These are phyloP conservation scores for Ustilago trichophora DNA, from an alignment of 1,284 basidiomycete species.

Conservation along the genomic window DNA sequence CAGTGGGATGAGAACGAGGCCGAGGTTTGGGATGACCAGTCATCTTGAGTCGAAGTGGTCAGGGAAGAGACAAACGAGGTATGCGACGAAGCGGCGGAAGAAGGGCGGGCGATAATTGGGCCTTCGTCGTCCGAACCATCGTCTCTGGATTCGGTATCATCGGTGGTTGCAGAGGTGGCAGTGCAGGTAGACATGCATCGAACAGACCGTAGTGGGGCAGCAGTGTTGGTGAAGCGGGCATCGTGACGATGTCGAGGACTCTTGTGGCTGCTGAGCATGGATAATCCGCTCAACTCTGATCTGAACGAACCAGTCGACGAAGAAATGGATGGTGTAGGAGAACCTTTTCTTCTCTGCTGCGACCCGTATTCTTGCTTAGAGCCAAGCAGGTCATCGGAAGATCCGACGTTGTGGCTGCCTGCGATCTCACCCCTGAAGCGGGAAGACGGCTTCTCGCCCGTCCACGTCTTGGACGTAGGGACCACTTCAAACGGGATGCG, in stretches of 20 bases:
- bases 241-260: constrained; percentile 21
- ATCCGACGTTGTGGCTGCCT: not conserved
- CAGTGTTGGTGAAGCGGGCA: no score
- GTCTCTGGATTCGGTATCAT: not conserved
- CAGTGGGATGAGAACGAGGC: constrained; percentile 10
- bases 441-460: constrained; percentile 29
- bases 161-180: not conserved
- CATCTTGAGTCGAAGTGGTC: constrained; percentile 26
- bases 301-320: constrained; percentile 26
- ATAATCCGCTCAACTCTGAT: constrained; percentile 21
- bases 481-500: constrained; percentile 22
- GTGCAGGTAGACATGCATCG: constrained; percentile 9
- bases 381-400: constrained; percentile 8
- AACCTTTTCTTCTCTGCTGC: constrained; percentile 7
- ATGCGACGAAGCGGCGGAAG: constrained; percentile 25
- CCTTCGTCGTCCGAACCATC: constrained; percentile 10
- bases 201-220: no score
- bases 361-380: not conserved
- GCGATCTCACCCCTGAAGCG: constrained; percentile 12
- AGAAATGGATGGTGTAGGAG: constrained; percentile 22
- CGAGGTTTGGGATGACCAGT: constrained; percentile 20
- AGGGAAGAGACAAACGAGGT: constrained; percentile 23
- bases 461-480: constrained; percentile 42
- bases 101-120: constrained; percentile 35
- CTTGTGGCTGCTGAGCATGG: constrained; percentile 15